Conservation (phyloP, 2,329 filamentous ascomycete genomes). For the Fusarium sp. region DNA sequence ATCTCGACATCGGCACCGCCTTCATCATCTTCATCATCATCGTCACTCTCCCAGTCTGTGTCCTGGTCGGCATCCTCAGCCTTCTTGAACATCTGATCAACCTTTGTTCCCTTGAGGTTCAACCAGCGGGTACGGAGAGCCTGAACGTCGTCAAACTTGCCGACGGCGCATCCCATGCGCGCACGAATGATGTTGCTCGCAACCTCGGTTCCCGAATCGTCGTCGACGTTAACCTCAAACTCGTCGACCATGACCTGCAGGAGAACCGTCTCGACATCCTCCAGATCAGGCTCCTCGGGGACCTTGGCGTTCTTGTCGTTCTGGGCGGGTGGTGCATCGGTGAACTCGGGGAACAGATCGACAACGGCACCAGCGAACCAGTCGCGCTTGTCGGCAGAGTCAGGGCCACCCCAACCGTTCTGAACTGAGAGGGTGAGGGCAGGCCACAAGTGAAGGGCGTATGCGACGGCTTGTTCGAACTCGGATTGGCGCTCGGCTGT, state of each 20-base stretch:
- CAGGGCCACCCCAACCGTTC: constrained; percentile 88
- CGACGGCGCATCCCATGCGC: constrained; percentile 72
- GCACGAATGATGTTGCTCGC: constrained; percentile 79
- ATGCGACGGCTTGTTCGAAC: constrained; percentile 90
- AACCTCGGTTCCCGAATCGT: constrained; percentile 83
- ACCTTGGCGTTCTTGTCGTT: constrained; percentile 41
- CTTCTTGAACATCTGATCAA: constrained; percentile 66
- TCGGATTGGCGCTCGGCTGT: constrained; percentile 69
- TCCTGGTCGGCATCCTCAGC: constrained; percentile 69
- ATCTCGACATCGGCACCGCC: constrained; percentile 72
- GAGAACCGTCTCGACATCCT: constrained; percentile 86
- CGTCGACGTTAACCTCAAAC: constrained; percentile 92
- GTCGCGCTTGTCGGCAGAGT: constrained; percentile 88
- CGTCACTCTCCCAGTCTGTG: constrained; percentile 71
- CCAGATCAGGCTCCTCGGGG: constrained; percentile 71
- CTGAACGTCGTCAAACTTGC: constrained; percentile 74
- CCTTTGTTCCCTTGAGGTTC: constrained; percentile 70
- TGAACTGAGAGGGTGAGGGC: constrained; percentile 88
- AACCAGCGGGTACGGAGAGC: constrained; percentile 73
- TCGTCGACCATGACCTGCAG: constrained; percentile 95
- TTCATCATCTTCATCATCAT: constrained; percentile 70
- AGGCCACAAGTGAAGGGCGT: constrained; percentile 88
- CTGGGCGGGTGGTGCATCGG: constrained; percentile 48
- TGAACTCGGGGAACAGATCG: constrained; percentile 81
- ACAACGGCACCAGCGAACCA: constrained; percentile 93